phyloP scores from a whole-genome alignment of 441 rosid species.

The Viola pubescens region DNA sequence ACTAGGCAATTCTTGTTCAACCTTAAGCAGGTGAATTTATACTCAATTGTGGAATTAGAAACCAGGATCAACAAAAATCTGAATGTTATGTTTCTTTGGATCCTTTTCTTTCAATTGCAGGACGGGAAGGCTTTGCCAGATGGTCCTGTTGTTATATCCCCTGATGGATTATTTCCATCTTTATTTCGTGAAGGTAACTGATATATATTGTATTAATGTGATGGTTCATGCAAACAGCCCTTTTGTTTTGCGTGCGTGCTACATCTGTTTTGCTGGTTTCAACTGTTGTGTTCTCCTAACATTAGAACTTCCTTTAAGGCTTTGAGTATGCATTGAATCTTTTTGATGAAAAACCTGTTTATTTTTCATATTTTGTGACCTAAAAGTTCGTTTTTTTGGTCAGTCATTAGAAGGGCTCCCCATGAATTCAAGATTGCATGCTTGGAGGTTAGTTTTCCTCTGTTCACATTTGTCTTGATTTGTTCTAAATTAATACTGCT shows the following conservation, averaged over 20 bases:
- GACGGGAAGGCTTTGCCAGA: constrained; percentile 93
- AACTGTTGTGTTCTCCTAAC: background rate
- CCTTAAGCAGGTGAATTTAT: constrained; percentile 71
- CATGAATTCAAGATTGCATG: constrained; percentile 98
- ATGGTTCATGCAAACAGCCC: no score
- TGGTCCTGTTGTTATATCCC: constrained; percentile 95
- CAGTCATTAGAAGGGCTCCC: constrained; percentile 97
- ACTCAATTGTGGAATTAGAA: constrained; percentile 8
- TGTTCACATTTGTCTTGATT: constrained; percentile 5
- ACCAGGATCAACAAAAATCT: constrained; percentile 3
- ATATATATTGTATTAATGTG: background rate
- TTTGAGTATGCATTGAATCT: background rate
- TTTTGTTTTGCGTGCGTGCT: no score
- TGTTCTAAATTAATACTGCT: background rate
- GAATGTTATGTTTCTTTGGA: constrained; percentile 1
- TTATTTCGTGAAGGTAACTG: constrained; percentile 79
- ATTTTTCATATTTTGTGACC: constrained; percentile 10
- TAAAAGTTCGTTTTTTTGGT: constrained; percentile 12
- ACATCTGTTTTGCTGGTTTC: background rate
- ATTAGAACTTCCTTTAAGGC: background rate
- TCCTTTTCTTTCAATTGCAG: constrained; percentile 28
- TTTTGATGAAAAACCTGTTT: background rate
- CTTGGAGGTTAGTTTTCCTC: constrained; percentile 73
- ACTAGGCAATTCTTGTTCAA: constrained; percentile 80
- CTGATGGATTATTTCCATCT: constrained; percentile 95